Evolutionary conservation across 169 alveolate genomes (phyloP), one percentile per base, ranked within the genome.

Genomic region (Cryptosporidium viatorum): DNA sequence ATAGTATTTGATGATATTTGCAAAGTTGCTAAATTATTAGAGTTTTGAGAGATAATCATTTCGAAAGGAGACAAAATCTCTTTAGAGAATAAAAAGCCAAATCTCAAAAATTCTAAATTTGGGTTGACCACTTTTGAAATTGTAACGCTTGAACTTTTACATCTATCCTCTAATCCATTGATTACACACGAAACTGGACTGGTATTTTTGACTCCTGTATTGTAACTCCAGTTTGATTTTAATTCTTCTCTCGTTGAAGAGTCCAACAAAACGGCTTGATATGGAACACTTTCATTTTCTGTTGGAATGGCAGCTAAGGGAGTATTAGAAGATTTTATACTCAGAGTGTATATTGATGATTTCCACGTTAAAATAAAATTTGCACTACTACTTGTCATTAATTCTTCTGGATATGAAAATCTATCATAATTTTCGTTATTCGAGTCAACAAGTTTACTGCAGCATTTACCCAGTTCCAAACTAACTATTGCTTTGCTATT

Each of bases 31-130:
- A 73, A 14, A 31, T 7, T 33, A 73, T 21, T 73, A 1, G 86
- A 73, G 23, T 59, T 26, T 58, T 55, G 62, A 52, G 62, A 52
- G 9, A 73, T 39, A 58, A 1, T 26, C 37, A 73, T 26, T 16
- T 23, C 58, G 18, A 33, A 26, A 48, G 86, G 86, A 51, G 70
- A 18, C n/a, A 58, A 73, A 31, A 14, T 4, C 26, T 68, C 8
- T n/a, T 71, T 52, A 33, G 86, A 55, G n/a, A 52, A 73, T 21
- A 73, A 7, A 35, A 73, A 73, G 14, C 86, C 86, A 73, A 33
- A 73, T 55, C 86, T 73, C 39, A 73, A 41, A 59, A 51, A 73
- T 55, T 52, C 59, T 7, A 59, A 4, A 18, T 73, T 41, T 12
- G 70, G 43, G 7, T 73, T 33, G 9, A 73, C 29, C 21, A 12